Base-by-base conservation (phyloP, 345 rosid species). In the Brassica nigra region DNA sequence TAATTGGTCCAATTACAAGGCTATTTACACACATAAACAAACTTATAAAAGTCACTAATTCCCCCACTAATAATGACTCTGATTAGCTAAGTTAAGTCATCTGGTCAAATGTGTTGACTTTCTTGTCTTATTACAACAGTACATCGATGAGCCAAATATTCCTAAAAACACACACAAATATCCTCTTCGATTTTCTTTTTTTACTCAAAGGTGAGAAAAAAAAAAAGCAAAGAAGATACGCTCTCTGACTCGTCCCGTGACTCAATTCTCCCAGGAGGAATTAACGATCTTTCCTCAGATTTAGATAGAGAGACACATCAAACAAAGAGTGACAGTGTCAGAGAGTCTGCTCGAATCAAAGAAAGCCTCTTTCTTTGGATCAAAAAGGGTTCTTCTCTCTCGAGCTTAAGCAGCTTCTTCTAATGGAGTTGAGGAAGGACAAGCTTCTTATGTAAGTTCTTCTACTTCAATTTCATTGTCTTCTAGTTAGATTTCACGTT, bases 341-440 rank as follows among this genome's bases (percentile, higher is more conserved):
- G 67, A 64, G 67, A 62, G 52, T n/a, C 29, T 64, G 27, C 37
- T 23, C 63, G 62, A 71, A 68, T 68, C 65, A 61, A 57, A 78
- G 23, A 33, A 39, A 12, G n/a, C n/a, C 0, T 8, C 4, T 66
- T 57, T 30, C 7, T 58, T 66, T 71, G 31, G 73, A 73, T 78
- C 78, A 73, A 61, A 66, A 66, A 73, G 37, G 37, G 11, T 8
- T 33, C 34, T 0, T 12, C 8, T 33, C 65, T 66, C 75, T 68
- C 42, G 11, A 49, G 78, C 83, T 78, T 58, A 6, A 59, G 65
- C 75, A 73, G 59, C 71, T 68, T 39, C 61, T 58, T 66, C 30
- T 74, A 68, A 91, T 89, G 97, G 92, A 91, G 85, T 81, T 84
- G 73, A 87, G 78, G 78, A 90, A 85, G 83, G 90, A 83, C 30